These are phyloP conservation scores for Solanum aculeatissimum DNA, from an alignment of 305 asterid genomes.

Conservation along the genomic window DNA sequence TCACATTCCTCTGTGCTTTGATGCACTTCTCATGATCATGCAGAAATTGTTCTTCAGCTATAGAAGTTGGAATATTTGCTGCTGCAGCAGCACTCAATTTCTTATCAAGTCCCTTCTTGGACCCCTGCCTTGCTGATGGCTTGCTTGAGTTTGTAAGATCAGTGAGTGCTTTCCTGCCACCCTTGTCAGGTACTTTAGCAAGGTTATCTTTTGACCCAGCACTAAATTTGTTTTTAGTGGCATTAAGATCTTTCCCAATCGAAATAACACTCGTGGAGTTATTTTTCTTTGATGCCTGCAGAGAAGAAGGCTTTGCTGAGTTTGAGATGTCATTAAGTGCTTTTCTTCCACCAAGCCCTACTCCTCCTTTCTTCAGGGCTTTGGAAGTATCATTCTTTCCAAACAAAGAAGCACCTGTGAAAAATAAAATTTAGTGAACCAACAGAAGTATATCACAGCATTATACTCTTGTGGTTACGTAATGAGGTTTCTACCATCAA, in stretches of 20 bases:
- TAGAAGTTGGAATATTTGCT: constrained; percentile 12
- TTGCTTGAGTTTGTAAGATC: constrained; percentile 68
- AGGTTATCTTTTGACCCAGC: constrained; percentile 10
- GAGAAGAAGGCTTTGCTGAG: constrained; percentile 43
- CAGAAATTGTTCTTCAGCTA: constrained; percentile 46
- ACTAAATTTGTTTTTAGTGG: constrained; percentile 4
- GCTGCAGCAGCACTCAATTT: constrained; percentile 25
- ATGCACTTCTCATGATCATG: constrained; percentile 76
- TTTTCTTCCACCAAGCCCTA: constrained; percentile 47
- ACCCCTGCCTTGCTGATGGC: constrained; percentile 25
- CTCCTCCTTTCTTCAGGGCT: constrained; percentile 38
- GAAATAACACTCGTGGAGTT: constrained; percentile 25
- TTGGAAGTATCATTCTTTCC: constrained; percentile 29
- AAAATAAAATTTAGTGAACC: constrained; percentile 1
- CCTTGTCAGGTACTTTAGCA: constrained; percentile 32
- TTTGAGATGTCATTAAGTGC: constrained; percentile 87
- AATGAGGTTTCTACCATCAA: constrained; percentile 32
- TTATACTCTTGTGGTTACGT: background rate
- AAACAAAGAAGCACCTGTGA: constrained; percentile 29
- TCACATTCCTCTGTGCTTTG: constrained; percentile 31
- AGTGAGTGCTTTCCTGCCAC: constrained; percentile 62
- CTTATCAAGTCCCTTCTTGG: constrained; percentile 16
- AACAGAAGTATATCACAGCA: background rate
- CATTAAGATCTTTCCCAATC: constrained; percentile 34
- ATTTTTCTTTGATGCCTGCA: constrained; percentile 32